Base-by-base conservation (phyloP, 306 rosid genomes). In the Citrullus mucosospermus region DNA sequence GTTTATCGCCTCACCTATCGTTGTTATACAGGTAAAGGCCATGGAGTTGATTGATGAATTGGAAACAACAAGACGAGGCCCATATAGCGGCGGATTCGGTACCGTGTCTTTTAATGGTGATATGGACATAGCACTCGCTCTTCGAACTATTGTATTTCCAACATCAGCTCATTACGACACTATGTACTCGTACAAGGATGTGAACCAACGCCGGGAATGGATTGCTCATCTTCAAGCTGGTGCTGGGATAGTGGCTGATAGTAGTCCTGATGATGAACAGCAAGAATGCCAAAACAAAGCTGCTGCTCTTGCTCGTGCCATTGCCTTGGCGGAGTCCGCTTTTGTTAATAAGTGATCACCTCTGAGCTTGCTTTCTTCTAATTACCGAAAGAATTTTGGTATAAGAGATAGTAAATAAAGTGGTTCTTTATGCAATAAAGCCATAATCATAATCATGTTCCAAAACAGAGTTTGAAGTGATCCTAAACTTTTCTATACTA, bases 271-370 rank as follows among this genome's bases (percentile, higher is more conserved):
- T 0, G 97, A 88, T 15, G 97, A 93, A 65, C 82, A 88, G 80
- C 89, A 78, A 41, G 98, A 93, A 73, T 93, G 98, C 76, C 98
- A 88, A 76, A 87, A 90, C 93, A 93, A 93, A 88, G 98, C 97
- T 66, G 98, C 98, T 0, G 98, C 77, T 74, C 95, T 93, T 16
- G 90, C 93, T 71, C 95, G 95, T 39, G 86, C 98, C 81, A 93
- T 93, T 9, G 97, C 90, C 85, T 86, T 93, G 84, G 97, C 98
- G 0, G 97, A 93, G 79, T 80, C 88, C 0, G 91, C 95, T 8
- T 93, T 93, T 81, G 89, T 93, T 36, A 50, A 87, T 46, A 73
- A 81, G 38, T 81, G 84, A 83, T 53, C 38, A n/a, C 7, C 36
- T 15, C 15, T 16, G 32, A 71, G 20, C 22, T 25, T 46, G 20